Conservation (phyloP, 495 filamentous ascomycete genomes). For the Aspergillus leporis region DNA sequence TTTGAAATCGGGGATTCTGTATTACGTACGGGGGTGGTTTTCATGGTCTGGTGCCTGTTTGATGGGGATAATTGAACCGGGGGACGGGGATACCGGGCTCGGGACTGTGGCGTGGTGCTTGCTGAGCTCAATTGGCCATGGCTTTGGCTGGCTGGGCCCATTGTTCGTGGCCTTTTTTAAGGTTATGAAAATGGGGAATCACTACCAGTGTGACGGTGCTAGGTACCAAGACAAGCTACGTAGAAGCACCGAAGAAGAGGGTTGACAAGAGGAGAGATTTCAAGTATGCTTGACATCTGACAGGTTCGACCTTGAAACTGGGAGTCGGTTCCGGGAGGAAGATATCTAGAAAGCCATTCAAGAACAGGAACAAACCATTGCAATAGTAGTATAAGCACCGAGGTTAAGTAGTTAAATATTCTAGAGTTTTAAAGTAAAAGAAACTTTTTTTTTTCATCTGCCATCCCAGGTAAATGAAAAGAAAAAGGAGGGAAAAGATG, state of each 20-base stretch:
- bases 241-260: neutral
- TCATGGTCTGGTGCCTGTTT: no score
- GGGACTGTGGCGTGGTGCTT: no score
- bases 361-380: constrained; percentile 1
- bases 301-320: neutral
- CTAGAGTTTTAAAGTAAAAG: constrained; percentile 2
- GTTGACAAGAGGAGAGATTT: neutral
- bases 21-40: no score
- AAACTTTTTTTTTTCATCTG: neutral
- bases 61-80: no score
- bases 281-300: neutral
- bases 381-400: neutral
- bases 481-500: neutral
- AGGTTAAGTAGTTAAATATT: neutral
- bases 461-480: neutral
- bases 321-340: neutral
- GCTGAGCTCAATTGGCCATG: no score
- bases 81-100: no score
- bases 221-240: neutral
- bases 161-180: no score
- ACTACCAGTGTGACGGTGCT: neutral
- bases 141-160: no score
- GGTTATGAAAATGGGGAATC: neutral
- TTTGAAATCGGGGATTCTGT: no score
- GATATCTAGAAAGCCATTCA: neutral